Percentiles rank a stretch among this genome's conserved stretches.
Conservation (phyloP, 768 basidiomycete species). For the Lentinus tigrinus region DNA sequence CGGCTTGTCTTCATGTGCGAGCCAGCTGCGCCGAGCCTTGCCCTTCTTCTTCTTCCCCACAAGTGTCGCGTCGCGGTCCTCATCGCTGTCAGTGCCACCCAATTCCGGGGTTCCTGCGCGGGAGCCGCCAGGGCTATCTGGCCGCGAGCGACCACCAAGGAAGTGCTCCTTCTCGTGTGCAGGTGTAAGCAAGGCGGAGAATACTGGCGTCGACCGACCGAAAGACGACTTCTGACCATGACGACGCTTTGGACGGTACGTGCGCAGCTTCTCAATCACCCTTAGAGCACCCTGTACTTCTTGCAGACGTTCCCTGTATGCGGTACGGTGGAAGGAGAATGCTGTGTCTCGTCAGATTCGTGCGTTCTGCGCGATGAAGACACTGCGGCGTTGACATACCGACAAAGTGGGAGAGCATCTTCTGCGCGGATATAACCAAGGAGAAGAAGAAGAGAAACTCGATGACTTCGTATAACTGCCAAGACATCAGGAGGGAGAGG, state of each 20-base stretch:
- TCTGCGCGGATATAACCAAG: constrained; percentile 59
- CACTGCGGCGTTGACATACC: constrained; percentile 28
- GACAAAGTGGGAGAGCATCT: constrained; percentile 69
- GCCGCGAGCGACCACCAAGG: constrained; percentile 29
- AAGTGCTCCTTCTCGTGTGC: constrained; percentile 47
- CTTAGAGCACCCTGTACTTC: constrained; percentile 51
- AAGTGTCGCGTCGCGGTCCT: constrained; percentile 31
- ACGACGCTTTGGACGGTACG: constrained; percentile 56
- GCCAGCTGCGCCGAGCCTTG: constrained; percentile 23
- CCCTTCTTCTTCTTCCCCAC: constrained; percentile 27
- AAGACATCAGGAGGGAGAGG: neutral
- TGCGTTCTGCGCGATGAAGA: neutral
- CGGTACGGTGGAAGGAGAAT: constrained; percentile 74
- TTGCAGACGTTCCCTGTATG: constrained; percentile 70
- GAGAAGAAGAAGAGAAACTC: constrained; percentile 77
- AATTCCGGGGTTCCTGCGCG: constrained; percentile 17
- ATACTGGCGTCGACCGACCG: constrained; percentile 40
- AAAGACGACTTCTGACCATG: constrained; percentile 25
- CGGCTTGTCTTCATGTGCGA: constrained; percentile 1
- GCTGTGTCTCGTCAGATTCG: constrained; percentile 34
- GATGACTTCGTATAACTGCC: constrained; percentile 58
- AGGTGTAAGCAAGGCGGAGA: constrained; percentile 34
- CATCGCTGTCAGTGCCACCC: constrained; percentile 23
- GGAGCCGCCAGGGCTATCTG: constrained; percentile 26
- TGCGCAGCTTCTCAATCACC: constrained; percentile 66